Evolutionary conservation across 164 flowering plant genomes (phyloP).

Genomic region (Vitis labrusca): DNA sequence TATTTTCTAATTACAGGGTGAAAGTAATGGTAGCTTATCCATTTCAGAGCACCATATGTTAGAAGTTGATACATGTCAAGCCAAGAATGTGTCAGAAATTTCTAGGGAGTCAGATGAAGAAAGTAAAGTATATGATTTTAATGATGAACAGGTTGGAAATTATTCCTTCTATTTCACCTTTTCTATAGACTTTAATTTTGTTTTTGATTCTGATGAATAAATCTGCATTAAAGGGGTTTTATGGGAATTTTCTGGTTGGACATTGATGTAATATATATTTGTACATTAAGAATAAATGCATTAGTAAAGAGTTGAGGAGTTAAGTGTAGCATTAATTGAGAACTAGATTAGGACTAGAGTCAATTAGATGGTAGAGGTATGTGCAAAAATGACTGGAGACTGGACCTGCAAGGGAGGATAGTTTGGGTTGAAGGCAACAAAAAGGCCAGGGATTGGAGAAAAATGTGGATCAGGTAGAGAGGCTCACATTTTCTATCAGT

Average conservation of each 20-base stretch:
- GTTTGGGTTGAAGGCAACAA: too few species aligned
- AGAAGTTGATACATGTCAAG: slow-evolving; percentile 23
- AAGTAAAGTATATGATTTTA: slow-evolving; percentile 39
- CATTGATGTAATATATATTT: too few species aligned
- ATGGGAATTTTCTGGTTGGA: not conserved
- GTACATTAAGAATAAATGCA: too few species aligned
- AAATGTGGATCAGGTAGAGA: too few species aligned
- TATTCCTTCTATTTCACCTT: not conserved
- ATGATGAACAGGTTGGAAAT: slow-evolving; percentile 66
- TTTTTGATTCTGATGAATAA: not conserved
- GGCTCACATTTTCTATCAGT: too few species aligned
- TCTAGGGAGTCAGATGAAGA: slow-evolving; percentile 27
- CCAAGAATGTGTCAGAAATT: slow-evolving; percentile 20
- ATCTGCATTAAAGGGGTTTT: not conserved
- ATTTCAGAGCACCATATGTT: slow-evolving; percentile 25
- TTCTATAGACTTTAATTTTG: not conserved
- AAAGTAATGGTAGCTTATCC: slow-evolving; percentile 52
- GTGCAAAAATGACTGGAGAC: too few species aligned
- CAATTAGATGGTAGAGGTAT: too few species aligned
- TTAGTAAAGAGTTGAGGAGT: too few species aligned
- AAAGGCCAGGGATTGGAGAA: too few species aligned
- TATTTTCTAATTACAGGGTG: slow-evolving; percentile 45
- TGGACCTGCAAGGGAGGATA: too few species aligned
- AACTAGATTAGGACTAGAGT: too few species aligned
- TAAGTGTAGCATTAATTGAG: too few species aligned